Base-by-base conservation (phyloP, 768 basidiomycete genomes). In the Mycena sanguinolenta region DNA sequence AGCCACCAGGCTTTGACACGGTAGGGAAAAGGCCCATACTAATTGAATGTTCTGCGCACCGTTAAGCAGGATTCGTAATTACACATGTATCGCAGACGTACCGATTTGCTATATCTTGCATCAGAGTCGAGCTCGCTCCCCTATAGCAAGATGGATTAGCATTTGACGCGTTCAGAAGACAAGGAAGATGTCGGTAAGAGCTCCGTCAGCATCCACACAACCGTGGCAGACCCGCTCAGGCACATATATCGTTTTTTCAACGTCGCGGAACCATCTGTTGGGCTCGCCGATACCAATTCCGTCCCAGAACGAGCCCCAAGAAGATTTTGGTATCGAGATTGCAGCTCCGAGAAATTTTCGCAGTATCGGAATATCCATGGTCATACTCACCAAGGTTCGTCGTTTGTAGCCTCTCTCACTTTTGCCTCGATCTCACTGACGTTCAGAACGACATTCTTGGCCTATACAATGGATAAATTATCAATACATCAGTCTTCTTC, bases 41-140 rank as follows among this genome's bases (percentile, higher is more conserved):
- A 98, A 78, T 96, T 97, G 81, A 97, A 97, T n/a, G 97, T 98
- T 74, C 97, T 98, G 72, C n/a, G 23, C 1, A 25, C 1, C 42
- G 17, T 28, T 58, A 25, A 17, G 52, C 5, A 25, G 21, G 9
- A 21, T 25, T 42, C 19, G 14, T 34, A 54, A 54, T 27, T 27
- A 12, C n/a, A n/a, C n/a, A n/a, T 44, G 23, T 13, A 65, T 34
- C 3, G 16, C 13, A 23, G 21, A 77, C 77, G 38, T 75, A 97
- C 97, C 94, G 95, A 87, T 96, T 93, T 16, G 98, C 96, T 73
- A 99, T 99, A 75, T 99, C 96, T 78, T 96, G 94, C 98, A 99
- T 99, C 81, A 99, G 82, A 28, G 96, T 97, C 58, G 97, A 98
- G 78, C 95, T 96, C 68, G 97, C 97, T 21, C 98, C 97, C 97